Evolutionary conservation across 164 flowering plant species (phyloP).

Genomic region (Stephania yunnanensis): DNA sequence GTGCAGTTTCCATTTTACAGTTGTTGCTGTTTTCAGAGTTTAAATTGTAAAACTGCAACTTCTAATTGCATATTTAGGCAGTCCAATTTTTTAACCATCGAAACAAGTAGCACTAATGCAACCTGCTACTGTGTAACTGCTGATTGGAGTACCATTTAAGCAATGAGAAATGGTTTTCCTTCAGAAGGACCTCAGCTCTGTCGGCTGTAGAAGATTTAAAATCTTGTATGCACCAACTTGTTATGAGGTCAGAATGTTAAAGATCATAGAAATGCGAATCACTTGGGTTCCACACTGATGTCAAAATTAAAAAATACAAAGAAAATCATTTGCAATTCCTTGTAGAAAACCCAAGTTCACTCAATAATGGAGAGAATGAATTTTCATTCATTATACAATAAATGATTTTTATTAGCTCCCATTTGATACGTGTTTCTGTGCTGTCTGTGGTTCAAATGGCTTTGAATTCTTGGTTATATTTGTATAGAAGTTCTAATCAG

Average conservation of each 20-base stretch:
- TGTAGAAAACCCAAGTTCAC: not conserved
- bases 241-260: too few relatives aligned
- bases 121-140: too few relatives aligned
- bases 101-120: too few relatives aligned
- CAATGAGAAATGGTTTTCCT: not conserved
- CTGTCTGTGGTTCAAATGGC: not conserved
- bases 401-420: not conserved
- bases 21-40: too few relatives aligned
- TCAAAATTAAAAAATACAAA: not conserved
- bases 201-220: not conserved
- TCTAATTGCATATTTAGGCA: too few relatives aligned
- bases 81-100: too few relatives aligned
- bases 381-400: not conserved
- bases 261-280: not conserved
- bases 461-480: slow-evolving; percentile 7
- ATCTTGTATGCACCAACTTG: not conserved
- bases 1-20: too few relatives aligned
- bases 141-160: too few relatives aligned
- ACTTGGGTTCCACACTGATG: too few relatives aligned
- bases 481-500: not conserved
- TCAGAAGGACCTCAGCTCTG: not conserved
- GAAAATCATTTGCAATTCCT: not conserved
- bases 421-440: not conserved
- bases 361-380: not conserved
- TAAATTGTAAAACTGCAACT: too few relatives aligned